Percentiles rank a stretch among this genome's conserved stretches.
phyloP scores from a whole-genome alignment of 495 filamentous ascomycete genomes.

The Hyaloscypha bicolor region DNA sequence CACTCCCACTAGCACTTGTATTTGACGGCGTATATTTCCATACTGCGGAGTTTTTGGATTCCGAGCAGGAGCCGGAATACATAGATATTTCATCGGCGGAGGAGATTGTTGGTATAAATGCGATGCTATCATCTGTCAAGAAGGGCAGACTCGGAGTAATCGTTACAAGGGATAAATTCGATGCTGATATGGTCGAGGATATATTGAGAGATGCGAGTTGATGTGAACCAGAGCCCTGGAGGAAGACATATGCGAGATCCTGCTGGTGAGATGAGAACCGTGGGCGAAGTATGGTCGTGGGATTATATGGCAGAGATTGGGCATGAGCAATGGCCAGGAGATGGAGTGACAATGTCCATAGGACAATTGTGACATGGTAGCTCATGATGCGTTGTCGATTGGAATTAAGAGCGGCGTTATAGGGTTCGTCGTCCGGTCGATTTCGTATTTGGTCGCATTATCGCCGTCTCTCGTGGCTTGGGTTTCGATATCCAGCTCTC shows the following conservation, averaged over 20 bases:
- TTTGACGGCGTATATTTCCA: slow-evolving; percentile 55
- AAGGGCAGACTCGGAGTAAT: slow-evolving; percentile 70
- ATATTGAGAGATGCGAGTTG: slow-evolving; percentile 64
- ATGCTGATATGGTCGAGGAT: slow-evolving; percentile 53
- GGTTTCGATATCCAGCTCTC: background rate
- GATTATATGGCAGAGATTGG: slow-evolving; percentile 69
- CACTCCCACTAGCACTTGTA: slow-evolving; percentile 49
- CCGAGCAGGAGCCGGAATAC: slow-evolving; percentile 67
- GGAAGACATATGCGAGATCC: slow-evolving; percentile 43
- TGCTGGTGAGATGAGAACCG: slow-evolving; percentile 54
- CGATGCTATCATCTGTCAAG: slow-evolving; percentile 37
- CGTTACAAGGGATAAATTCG: slow-evolving; percentile 54
- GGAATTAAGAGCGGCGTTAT: slow-evolving; percentile 9
- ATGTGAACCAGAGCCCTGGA: slow-evolving; percentile 21
- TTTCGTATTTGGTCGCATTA: slow-evolving; percentile 17
- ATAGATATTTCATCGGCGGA: slow-evolving; percentile 67
- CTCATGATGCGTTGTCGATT: slow-evolving; percentile 28
- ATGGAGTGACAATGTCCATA: slow-evolving; percentile 12
- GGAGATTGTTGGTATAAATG: slow-evolving; percentile 63
- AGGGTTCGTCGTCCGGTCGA: background rate
- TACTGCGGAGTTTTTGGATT: slow-evolving; percentile 43
- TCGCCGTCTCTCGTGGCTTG: slow-evolving; percentile 1
- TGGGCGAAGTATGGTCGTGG: slow-evolving; percentile 65
- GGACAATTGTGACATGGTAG: slow-evolving; percentile 17
- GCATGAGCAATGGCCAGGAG: slow-evolving; percentile 21